Conservation (phyloP, 345 rosid species). For the Cardiospermum halicacabum region DNA sequence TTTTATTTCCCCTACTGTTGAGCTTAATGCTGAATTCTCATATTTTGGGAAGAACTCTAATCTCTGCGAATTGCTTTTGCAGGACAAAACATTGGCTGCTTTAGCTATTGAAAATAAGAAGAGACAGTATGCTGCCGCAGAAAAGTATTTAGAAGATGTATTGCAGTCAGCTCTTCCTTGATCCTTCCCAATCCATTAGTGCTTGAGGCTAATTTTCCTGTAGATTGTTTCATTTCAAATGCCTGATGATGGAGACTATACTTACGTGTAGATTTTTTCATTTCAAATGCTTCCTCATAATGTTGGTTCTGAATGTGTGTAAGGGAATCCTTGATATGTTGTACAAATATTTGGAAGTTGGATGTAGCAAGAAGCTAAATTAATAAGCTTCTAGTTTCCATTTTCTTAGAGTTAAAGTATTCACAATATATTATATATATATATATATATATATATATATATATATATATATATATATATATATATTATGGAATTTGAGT, state of each 20-base stretch:
- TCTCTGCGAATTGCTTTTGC: conserved; percentile 1
- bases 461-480: no score
- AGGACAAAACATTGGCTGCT: conserved; percentile 95
- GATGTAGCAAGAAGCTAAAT: no score
- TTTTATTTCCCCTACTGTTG: not conserved
- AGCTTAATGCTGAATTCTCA: not conserved
- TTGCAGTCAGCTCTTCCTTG: conserved; percentile 72
- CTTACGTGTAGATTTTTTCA: not conserved
- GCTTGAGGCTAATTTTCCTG: not conserved
- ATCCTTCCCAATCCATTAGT: no score
- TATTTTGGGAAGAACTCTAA: not conserved
- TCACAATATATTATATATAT: no score
- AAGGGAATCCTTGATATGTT: not conserved
- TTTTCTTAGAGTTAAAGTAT: not conserved
- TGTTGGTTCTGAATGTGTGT: not conserved
- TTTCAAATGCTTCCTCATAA: not conserved
- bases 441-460: no score
- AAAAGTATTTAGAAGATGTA: conserved; percentile 87
- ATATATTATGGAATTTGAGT: no score
- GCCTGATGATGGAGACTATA: not conserved
- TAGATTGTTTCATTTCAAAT: not conserved
- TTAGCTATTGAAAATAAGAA: conserved; percentile 92
- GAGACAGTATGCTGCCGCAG: conserved; percentile 83
- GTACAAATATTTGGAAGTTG: not conserved
- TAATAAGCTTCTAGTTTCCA: not conserved